Conservation (phyloP, 1,139 yeast species). For the Candida labiduridarum region DNA sequence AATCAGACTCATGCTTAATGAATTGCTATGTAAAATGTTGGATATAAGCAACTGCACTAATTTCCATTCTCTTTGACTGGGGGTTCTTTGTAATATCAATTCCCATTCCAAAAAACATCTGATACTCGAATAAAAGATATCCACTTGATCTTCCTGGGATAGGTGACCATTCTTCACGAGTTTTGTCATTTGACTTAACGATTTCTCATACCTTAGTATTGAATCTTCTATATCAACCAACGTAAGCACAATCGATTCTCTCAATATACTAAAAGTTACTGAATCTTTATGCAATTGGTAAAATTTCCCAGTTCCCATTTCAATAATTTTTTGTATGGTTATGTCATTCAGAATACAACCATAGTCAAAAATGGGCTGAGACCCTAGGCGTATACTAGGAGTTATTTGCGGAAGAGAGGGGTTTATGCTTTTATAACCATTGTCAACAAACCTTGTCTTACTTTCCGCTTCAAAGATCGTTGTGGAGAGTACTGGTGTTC, state of each 20-base stretch:
- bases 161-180: slow-evolving; percentile 10
- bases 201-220: slow-evolving; percentile 16
- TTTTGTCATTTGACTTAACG: slow-evolving; percentile 19
- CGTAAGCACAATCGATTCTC: slow-evolving; percentile 27
- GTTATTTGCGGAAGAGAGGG: slow-evolving; percentile 4
- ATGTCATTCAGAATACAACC: slow-evolving; percentile 19
- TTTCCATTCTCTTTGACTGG: slow-evolving; percentile 22
- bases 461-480: slow-evolving; percentile 44
- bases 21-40: slow-evolving; percentile 6
- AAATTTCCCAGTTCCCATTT: slow-evolving; percentile 27
- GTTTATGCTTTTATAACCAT: not conserved
- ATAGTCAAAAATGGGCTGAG: slow-evolving; percentile 11
- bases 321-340: slow-evolving; percentile 23
- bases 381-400: slow-evolving; percentile 2
- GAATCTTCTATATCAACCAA: slow-evolving; percentile 29
- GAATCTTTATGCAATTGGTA: slow-evolving; percentile 22
- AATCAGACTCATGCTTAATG: slow-evolving; percentile 1
- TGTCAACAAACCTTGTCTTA: slow-evolving; percentile 13
- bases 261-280: slow-evolving; percentile 21
- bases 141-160: slow-evolving; percentile 5
- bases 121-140: slow-evolving; percentile 23
- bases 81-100: slow-evolving; percentile 32
- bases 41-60: slow-evolving; percentile 11
- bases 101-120: slow-evolving; percentile 34
- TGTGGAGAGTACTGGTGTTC: slow-evolving; percentile 36